Base-by-base conservation (phyloP, 805 yeast genomes). In the Starmera amethionina region DNA sequence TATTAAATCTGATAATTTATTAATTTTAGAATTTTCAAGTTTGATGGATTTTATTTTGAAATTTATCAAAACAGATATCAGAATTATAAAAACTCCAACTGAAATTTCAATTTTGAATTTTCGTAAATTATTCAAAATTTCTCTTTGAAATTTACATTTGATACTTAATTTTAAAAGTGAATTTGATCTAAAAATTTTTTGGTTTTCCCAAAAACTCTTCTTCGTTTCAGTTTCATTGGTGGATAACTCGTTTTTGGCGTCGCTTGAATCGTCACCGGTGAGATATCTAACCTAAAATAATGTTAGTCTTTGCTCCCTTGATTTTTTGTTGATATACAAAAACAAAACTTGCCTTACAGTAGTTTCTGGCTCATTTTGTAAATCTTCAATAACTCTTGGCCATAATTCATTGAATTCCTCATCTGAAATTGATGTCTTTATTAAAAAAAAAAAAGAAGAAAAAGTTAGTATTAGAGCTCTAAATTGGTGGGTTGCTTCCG, bases 341-440 rank as follows among this genome's bases (percentile, higher is more conserved):
- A 50, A 58, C 56, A 53, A 39, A 72, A 79, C 85, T 72, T 78
- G 84, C 84, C 93, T 80, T 74, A 82, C 82, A 63, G 72, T 76
- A 56, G 81, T 70, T 58, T 78, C 85, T 34, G 83, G 80, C 63
- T 80, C 82, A 41, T 65, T 68, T 46, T 75, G 74, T 46, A 86
- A 68, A 50, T 77, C 80, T 30, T 64, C 56, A 3, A 78, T 54
- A n/a, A 80, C 80, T 49, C 75, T 72, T 22, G 55, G 54, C 95
- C 95, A 87, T 43, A 83, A 67, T 43, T 76, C 82, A 48, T 82
- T 81, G 56, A 82, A 84, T 46, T 85, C 93, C 30, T 75, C 77
- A 40, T 68, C 73, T 34, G 51, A 53, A 27, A 65, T 46, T 3
- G 46, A 32, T 5, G 46, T 25, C 34, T 34, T 11, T 31, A 37